Base-by-base conservation (phyloP, 176 grass and related monocot species). In the Saccharum spontaneum region DNA sequence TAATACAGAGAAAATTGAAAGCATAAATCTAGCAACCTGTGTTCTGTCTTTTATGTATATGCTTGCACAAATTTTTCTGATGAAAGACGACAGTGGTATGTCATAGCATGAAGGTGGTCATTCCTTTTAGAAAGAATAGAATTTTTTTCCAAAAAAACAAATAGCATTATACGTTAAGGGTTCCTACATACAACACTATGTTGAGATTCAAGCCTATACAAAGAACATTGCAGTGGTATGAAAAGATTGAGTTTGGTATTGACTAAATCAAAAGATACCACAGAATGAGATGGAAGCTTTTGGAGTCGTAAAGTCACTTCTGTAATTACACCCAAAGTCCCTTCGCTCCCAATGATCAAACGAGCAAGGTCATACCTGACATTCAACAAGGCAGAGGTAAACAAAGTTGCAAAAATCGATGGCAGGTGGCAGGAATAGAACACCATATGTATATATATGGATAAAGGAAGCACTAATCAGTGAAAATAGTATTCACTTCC, bases 341-440 rank as follows among this genome's bases (percentile, higher is more conserved):
- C 93, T 92, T 96, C 97, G 82, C 97, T 99, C 55, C 97, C 97
- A 86, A 99, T 96, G 36, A 99, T 92, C 84, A 99, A 88, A 67
- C 93, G 89, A 83, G 93, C 79, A 79, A 99, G 92, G 45, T 99
- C 97, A 86, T 99, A 96, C 86, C 97, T 98, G 83, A 73, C 44
- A 89, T 84, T 68, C 8, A 87, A 70, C 5, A 75, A 71, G 10
- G 49, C 45, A n/a, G 7, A 50, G 33, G 9, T 74, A 79, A 85
- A 74, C 8, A 48, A 61, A 79, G 14, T 69, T 80, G 15, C 6
- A 15, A 46, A 79, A 61, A 33, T 45, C 55, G 3, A 67, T 83
- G 45, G 9, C 31, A 86, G 60, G 74, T 78, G 45, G 9, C 30
- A 86, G 48, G 67, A 54, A 86, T 44, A 83, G 24, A 61, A 79